Conservation (phyloP, 306 rosid species). For the Mimosa pudica region DNA sequence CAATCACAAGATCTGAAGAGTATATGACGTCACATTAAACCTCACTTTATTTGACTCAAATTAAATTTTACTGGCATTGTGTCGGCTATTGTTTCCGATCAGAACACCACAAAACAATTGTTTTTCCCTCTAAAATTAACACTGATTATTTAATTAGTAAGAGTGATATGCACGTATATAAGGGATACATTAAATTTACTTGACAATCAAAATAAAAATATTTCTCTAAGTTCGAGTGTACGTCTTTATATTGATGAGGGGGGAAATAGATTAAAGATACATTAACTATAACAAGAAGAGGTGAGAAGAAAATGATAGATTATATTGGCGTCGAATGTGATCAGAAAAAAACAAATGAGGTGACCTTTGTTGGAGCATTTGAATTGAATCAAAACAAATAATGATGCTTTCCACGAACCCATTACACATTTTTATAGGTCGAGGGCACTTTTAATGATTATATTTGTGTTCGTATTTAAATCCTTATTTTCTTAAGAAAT, state of each 20-base stretch:
- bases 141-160: neutral
- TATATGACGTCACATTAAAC: neutral
- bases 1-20: neutral
- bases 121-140: neutral
- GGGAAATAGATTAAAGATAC: neutral
- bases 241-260: neutral
- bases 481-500: neutral
- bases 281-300: neutral
- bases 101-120: neutral
- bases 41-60: neutral
- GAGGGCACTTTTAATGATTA: conserved; percentile 27
- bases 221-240: neutral
- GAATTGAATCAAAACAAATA: conserved; percentile 23
- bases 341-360: conserved; percentile 40
- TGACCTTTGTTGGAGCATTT: neutral
- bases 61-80: neutral
- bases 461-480: conserved; percentile 7
- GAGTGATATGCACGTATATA: neutral
- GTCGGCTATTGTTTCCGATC: neutral
- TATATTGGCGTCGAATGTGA: conserved; percentile 72
- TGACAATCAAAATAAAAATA: neutral
- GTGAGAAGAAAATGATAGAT: conserved; percentile 25
- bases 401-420: conserved; percentile 72
- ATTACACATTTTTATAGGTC: neutral
- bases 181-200: neutral